A percentile compares a stretch with the other conserved stretches of the same genome.
Evolutionary conservation across 2,329 filamentous ascomycete species (phyloP).

Genomic region (Botrytis galanthina): DNA sequence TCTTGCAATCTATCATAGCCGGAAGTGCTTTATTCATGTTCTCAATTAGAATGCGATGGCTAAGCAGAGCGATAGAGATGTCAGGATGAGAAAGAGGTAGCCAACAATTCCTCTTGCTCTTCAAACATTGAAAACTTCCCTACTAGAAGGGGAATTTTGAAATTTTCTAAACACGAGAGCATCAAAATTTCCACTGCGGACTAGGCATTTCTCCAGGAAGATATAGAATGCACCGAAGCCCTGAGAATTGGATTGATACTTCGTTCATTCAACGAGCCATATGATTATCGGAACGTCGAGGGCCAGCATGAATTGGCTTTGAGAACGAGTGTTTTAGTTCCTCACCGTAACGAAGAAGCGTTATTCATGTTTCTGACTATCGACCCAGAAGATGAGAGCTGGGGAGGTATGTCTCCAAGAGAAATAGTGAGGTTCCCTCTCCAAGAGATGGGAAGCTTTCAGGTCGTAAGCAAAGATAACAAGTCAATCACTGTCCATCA

Average conservation of each 20-base stretch:
- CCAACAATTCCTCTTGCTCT: too few relatives aligned
- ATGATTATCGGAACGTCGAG: too few relatives aligned
- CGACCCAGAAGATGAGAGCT: neutral
- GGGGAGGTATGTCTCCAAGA: neutral
- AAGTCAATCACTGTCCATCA: neutral
- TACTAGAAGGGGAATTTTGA: neutral
- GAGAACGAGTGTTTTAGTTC: too few relatives aligned
- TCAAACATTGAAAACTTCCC: too few relatives aligned
- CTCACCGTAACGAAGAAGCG: neutral
- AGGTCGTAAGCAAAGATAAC: neutral
- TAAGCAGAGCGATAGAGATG: too few relatives aligned
- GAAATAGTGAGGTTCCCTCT: neutral
- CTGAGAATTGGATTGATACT: neutral
- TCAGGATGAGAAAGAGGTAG: too few relatives aligned
- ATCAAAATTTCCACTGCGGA: neutral
- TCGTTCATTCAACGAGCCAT: neutral
- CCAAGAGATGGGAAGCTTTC: neutral
- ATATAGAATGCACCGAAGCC: neutral
- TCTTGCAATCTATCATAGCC: too few relatives aligned
- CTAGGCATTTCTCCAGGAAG: neutral
- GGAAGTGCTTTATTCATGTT: too few relatives aligned
- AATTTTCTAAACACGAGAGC: neutral
- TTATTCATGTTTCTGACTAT: neutral
- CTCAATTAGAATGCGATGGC: too few relatives aligned
- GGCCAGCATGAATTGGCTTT: too few relatives aligned